A percentile compares a stretch with the other conserved stretches of the same genome.
These are phyloP conservation scores for Kalaharituber pfeilii DNA, from an alignment of 2,329 filamentous ascomycete species.

Conservation along the genomic window DNA sequence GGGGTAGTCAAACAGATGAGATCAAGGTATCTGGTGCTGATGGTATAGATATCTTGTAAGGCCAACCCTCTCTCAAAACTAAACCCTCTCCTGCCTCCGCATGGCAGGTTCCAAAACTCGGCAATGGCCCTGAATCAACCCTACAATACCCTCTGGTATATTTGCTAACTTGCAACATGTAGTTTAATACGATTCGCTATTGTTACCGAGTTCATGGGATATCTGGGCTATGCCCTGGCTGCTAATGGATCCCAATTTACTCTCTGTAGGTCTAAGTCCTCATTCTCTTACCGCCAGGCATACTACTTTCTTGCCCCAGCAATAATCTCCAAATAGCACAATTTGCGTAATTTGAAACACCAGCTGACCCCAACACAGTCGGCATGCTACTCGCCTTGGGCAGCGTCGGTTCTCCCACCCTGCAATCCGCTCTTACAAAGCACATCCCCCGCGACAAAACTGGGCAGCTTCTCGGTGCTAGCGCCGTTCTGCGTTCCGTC, in stretches of 20 bases:
- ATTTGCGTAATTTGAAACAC: not conserved
- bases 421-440: constrained; percentile 74
- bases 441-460: constrained; percentile 70
- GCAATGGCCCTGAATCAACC: no score
- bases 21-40: constrained; percentile 51
- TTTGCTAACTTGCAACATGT: not conserved
- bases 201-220: constrained; percentile 58
- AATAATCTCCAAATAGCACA: not conserved
- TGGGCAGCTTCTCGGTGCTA: constrained; percentile 75
- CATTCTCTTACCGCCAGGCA: not conserved
- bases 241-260: constrained; percentile 33
- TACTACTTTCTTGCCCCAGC: not conserved
- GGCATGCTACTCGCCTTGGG: constrained; percentile 61
- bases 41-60: constrained; percentile 46
- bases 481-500: constrained; percentile 68
- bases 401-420: constrained; percentile 67
- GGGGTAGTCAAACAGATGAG: constrained; percentile 32
- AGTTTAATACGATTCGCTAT: constrained; percentile 42
- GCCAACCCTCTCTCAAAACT: not conserved
- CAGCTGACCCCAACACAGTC: constrained; percentile 29
- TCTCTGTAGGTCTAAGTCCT: not conserved
- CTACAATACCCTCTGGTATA: not conserved
- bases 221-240: constrained; percentile 54
- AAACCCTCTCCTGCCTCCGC: not conserved
- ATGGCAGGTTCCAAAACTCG: not conserved